Conservation (phyloP, 2,329 filamentous ascomycete genomes). For the Calonectria hawksworthii region DNA sequence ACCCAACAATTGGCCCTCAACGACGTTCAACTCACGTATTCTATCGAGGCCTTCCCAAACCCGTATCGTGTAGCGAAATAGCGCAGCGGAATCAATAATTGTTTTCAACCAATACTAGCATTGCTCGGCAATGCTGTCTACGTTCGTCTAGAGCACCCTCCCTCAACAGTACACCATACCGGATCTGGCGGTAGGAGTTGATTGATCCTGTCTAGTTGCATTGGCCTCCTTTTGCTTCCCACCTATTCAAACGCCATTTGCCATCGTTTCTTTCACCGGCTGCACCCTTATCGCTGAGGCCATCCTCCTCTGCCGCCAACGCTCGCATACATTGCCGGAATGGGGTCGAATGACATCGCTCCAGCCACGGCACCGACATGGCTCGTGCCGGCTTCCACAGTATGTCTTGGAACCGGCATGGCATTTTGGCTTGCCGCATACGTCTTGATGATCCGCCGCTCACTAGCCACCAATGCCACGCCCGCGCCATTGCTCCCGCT, state of each 20-base stretch:
- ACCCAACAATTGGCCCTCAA: background rate
- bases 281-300: slow-evolving; percentile 10
- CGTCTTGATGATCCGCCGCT: slow-evolving; percentile 61
- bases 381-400: slow-evolving; percentile 54
- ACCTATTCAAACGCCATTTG: background rate
- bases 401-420: slow-evolving; percentile 53
- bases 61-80: background rate
- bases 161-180: background rate
- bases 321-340: slow-evolving; percentile 34
- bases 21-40: background rate
- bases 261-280: background rate
- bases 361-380: slow-evolving; percentile 52
- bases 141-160: background rate
- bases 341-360: slow-evolving; percentile 57
- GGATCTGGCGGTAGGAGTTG: slow-evolving; percentile 1
- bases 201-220: slow-evolving; percentile 5
- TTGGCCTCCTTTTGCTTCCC: background rate
- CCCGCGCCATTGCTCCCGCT: slow-evolving; percentile 64
- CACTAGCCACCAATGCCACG: slow-evolving; percentile 61
- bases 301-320: background rate
- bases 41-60: background rate
- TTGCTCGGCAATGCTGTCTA: background rate
- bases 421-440: slow-evolving; percentile 60
- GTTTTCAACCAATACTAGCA: background rate
- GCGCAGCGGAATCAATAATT: background rate